Evolutionary conservation across 2,329 filamentous ascomycete genomes (phyloP).

Genomic region (Diplodia intermedia): DNA sequence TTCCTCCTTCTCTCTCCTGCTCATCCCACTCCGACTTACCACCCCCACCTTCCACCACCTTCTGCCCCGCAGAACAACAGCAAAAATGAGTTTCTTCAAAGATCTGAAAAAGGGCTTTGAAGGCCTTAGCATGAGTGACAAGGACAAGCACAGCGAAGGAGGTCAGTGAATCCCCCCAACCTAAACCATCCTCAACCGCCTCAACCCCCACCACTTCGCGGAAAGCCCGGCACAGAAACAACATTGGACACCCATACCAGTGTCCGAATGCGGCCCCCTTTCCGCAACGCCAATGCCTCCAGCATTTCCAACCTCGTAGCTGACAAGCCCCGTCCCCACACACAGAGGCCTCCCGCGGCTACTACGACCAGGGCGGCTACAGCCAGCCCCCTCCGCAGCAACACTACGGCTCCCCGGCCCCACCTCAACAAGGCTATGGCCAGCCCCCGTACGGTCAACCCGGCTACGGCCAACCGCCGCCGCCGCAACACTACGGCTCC

Average conservation of each 20-base stretch:
- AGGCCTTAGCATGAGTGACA: conserved; percentile 44
- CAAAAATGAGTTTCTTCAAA: conserved; percentile 54
- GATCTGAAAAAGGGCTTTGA: conserved; percentile 56
- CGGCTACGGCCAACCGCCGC: conserved; percentile 37
- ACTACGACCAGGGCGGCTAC: conserved; percentile 34
- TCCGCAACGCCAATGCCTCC: background rate
- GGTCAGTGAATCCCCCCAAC: conserved; percentile 24
- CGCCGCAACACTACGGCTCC: conserved; percentile 34
- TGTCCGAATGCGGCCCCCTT: too few relatives aligned
- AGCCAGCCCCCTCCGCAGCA: conserved; percentile 38
- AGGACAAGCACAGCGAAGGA: conserved; percentile 40
- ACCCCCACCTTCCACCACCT: conserved; percentile 8
- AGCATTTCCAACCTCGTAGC: background rate
- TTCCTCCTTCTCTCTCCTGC: conserved; percentile 18
- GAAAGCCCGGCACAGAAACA: too few relatives aligned
- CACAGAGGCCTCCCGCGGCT: conserved; percentile 29
- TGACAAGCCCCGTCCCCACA: conserved; percentile 2
- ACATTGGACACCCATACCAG: too few relatives aligned
- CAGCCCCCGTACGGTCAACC: conserved; percentile 39
- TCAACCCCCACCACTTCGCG: background rate
- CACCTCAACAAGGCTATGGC: conserved; percentile 37
- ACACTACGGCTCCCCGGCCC: conserved; percentile 23
- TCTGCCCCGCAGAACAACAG: conserved; percentile 10
- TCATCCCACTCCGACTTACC: conserved; percentile 6
- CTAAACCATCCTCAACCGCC: conserved; percentile 1